Conservation (phyloP, 2,329 filamentous ascomycete genomes). For the Spiromastix sp. region DNA sequence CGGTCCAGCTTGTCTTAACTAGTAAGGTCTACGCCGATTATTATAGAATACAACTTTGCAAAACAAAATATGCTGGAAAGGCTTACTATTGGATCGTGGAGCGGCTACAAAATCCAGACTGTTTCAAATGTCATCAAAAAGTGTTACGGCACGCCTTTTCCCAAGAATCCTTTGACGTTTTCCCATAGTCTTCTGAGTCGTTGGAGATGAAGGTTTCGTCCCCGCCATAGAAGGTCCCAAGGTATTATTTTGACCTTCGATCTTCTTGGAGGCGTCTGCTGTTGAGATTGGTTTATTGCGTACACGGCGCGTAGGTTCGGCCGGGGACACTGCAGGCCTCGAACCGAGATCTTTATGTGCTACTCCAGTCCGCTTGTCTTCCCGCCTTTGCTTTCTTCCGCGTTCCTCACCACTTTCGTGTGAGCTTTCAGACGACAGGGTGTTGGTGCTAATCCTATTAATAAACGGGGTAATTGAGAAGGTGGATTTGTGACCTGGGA, state of each 20-base stretch:
- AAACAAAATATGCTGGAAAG: no score
- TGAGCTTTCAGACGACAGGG: constrained; percentile 38
- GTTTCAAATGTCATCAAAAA: constrained; percentile 73
- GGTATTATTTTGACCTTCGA: constrained; percentile 9
- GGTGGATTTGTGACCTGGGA: constrained; percentile 73
- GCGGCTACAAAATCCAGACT: no score
- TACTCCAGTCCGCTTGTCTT: constrained; percentile 6
- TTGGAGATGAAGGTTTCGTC: constrained; percentile 10
- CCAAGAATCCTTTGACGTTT: constrained; percentile 67
- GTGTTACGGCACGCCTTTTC: constrained; percentile 47
- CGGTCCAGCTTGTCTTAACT: no score
- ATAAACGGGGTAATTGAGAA: constrained; percentile 94
- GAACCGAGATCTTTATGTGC: constrained; percentile 11
- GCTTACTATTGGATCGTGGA: no score
- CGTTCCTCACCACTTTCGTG: constrained; percentile 20
- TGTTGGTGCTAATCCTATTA: constrained; percentile 48
- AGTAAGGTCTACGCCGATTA: no score
- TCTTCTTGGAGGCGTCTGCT: constrained; percentile 2
- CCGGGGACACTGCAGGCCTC: no score
- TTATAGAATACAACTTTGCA: no score
- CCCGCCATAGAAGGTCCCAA: constrained; percentile 9
- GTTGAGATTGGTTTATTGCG: no score
- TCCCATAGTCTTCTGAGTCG: constrained; percentile 35
- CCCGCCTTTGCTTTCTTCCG: constrained; percentile 3
- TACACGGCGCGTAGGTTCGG: no score